Evolutionary conservation across 108 stramenopile genomes (phyloP), one percentile per base, ranked within the genome.

Genomic region (Nannochloropsis salina): DNA sequence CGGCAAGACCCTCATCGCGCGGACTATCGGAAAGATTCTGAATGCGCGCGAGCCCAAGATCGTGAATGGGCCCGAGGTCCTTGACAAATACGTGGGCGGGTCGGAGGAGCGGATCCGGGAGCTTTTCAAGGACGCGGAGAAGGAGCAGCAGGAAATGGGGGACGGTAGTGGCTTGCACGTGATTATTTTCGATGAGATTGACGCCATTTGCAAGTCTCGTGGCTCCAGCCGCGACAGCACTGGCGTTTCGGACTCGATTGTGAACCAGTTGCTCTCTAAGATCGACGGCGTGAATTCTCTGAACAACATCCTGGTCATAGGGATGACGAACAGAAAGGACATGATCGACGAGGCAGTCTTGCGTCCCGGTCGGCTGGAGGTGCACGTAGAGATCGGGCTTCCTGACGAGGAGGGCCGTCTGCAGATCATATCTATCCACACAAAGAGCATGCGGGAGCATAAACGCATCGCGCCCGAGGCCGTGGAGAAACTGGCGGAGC

Each of bases 321-420:
- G 99, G 47, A 99, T 99, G 99, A 99, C 99, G 41, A 99, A 99
- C 90, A 90, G 98, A n/a, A 98, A 97, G 87, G 98, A 98, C 90
- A 96, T 99, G 96, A 98, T 99, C 86, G 99, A 99, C 91, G 95
- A 96, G 89, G 99, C 99, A 40, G 88, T 99, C 44, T 91, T 99
- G 44, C 97, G 98, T 41, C 99, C 99, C 9, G 99, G 99, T 9
- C 96, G 99, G 74, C 89, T 99, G 43, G 99, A 99, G 88, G 83
- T 93, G 10, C 97, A 99, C 91, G 96, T 99, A 42, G 99, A 99
- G 91, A 99, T 99, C 88, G 95, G 96, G 31, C 91, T 99, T 42
- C 99, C 99, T 6, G 97, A 97, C 91, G 87, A 83, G 84, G 93
- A 93, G 81, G 99, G 99, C 42, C 93, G 99, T 20, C 82, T 95